Evolutionary conservation across 2,329 filamentous ascomycete species (phyloP), one percentile per base, ranked within the genome.

Genomic region (Chalaropsis ovoidea): DNA sequence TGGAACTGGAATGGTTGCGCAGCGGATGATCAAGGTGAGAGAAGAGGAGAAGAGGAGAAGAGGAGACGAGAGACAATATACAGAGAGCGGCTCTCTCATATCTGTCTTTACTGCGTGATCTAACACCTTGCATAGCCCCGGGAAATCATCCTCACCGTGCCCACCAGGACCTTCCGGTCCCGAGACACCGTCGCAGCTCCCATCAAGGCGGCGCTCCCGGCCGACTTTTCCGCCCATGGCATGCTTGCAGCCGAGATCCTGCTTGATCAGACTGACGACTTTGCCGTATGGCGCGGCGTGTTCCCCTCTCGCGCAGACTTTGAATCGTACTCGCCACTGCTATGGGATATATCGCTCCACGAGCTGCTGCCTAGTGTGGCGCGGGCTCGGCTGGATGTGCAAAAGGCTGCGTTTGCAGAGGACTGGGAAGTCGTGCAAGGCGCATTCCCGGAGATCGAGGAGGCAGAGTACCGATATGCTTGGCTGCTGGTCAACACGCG

Each of bases 1-100:
- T 65, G 91, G 91, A 35, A 81, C 94, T 64, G 91, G 92, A 60
- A 85, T 96, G 66, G 80, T 92, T 62, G 87, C 90, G 4, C 86
- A 83, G 13, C 80, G 81, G 35, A 76, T 81, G 15, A 80, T 94
- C 68, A 77, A 87, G 76, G 88, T 89, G 47, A 42, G 61, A n/a
- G n/a, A 42, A 31, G 45, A 19, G 3, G 27, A 17, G 22, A 42
- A 31, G 45, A 15, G 4, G 27, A 17, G 17, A 24, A 15, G 31
- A 8, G 19, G 13, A 27, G 52, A 17, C 13, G 39, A 39, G 35
- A 39, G n/a, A 54, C 19, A 56, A 13, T 35, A 61, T 45, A 10
- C 19, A 61, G 10, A 17, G 35, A 13, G 31, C 41, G 7, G 6
- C 43, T 47, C 31, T 52, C 39, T 58, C 35, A n/a, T n/a, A 8